phyloP scores from a whole-genome alignment of 805 yeast species.

The Wickerhamiella cacticola region DNA sequence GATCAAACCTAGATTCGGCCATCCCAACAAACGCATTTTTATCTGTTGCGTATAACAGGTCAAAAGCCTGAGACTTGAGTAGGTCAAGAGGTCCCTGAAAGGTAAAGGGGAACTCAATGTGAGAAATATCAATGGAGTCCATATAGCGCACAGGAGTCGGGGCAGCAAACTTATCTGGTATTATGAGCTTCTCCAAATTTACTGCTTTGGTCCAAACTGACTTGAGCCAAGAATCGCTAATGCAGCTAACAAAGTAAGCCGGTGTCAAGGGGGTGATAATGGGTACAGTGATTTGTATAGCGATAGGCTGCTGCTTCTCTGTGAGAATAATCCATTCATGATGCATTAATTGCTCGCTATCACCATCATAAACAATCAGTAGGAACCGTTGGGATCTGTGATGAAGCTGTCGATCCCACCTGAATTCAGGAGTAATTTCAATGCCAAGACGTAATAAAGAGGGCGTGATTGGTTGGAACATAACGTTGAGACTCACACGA shows the following conservation, averaged over 20 bases:
- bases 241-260: conserved; percentile 53
- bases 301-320: conserved; percentile 19
- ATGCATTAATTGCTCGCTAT: conserved; percentile 64
- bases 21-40: conserved; percentile 53
- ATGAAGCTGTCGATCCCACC: conserved; percentile 59
- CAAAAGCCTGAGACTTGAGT: conserved; percentile 1
- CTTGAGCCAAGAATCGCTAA: conserved; percentile 81
- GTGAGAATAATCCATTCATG: conserved; percentile 43
- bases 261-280: conserved; percentile 49
- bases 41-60: conserved; percentile 41
- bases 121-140: background rate
- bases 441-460: conserved; percentile 53
- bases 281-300: conserved; percentile 41
- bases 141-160: conserved; percentile 38
- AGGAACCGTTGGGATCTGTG: conserved; percentile 54
- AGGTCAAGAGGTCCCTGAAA: background rate
- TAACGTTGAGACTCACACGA: conserved; percentile 42
- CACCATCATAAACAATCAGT: conserved; percentile 67
- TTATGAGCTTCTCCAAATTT: conserved; percentile 36
- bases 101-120: background rate
- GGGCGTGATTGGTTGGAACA: conserved; percentile 67
- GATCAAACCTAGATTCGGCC: conserved; percentile 27
- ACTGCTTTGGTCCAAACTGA: conserved; percentile 54
- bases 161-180: conserved; percentile 56
- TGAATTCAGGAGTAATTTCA: conserved; percentile 44